phyloP scores from a whole-genome alignment of 2,329 filamentous ascomycete species.

The Aspergillus hiratsukae region DNA sequence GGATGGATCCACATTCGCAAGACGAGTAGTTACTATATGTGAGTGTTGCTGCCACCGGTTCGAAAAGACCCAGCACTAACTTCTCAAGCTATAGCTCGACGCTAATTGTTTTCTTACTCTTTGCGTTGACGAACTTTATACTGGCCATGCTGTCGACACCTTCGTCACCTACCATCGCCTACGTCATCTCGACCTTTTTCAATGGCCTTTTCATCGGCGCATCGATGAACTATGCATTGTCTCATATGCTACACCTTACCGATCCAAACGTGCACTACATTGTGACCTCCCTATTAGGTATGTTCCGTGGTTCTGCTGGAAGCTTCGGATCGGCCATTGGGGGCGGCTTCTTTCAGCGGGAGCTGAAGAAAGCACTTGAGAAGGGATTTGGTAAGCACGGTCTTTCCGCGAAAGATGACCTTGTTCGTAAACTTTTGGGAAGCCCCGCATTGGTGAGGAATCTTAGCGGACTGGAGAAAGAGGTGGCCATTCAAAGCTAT shows the following conservation, averaged over 20 bases:
- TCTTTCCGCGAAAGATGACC: constrained; percentile 34
- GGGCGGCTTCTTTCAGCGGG: constrained; percentile 67
- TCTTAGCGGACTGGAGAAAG: constrained; percentile 47
- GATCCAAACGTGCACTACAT: constrained; percentile 65
- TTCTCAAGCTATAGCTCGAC: constrained; percentile 43
- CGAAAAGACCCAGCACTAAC: background rate
- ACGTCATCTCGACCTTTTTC: constrained; percentile 58
- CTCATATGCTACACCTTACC: constrained; percentile 72
- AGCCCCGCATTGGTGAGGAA: constrained; percentile 53
- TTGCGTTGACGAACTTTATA: constrained; percentile 55
- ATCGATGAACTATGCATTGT: constrained; percentile 73
- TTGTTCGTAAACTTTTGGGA: constrained; percentile 55
- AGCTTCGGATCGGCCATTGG: constrained; percentile 77
- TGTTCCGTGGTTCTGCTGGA: constrained; percentile 76
- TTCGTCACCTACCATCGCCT: constrained; percentile 47
- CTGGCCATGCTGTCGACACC: constrained; percentile 56
- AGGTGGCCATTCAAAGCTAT: constrained; percentile 52
- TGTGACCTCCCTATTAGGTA: constrained; percentile 69
- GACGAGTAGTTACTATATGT: constrained; percentile 66
- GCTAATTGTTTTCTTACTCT: constrained; percentile 57
- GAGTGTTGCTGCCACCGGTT: constrained; percentile 11
- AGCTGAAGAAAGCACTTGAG: constrained; percentile 54
- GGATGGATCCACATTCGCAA: constrained; percentile 73
- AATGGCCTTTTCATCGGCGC: constrained; percentile 72
- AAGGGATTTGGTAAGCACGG: constrained; percentile 51